Evolutionary conservation across 306 rosid genomes (phyloP).

Genomic region (Dicorynia guianensis): DNA sequence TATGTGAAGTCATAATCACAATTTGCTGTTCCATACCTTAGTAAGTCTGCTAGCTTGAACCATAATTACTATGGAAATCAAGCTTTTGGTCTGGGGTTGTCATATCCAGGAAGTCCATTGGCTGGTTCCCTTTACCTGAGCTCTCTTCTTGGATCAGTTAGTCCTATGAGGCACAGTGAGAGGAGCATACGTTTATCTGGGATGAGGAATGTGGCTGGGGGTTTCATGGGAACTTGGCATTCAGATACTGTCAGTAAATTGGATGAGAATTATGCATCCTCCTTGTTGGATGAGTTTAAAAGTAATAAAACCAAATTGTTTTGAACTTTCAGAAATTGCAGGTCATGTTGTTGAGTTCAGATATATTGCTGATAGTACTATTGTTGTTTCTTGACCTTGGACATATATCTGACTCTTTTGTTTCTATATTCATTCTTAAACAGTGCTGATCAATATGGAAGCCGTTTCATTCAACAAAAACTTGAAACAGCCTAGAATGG

Average conservation of each 20-base stretch:
- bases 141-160: slow-evolving; percentile 80
- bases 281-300: slow-evolving; percentile 89
- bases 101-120: slow-evolving; percentile 90
- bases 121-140: slow-evolving; percentile 72
- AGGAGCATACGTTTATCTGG: slow-evolving; percentile 67
- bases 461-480: slow-evolving; percentile 96
- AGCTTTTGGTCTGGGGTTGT: slow-evolving; percentile 53
- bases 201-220: slow-evolving; percentile 67
- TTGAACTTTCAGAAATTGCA: slow-evolving; percentile 86
- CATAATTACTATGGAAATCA: slow-evolving; percentile 65
- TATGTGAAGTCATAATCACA: slow-evolving; percentile 78
- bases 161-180: slow-evolving; percentile 86
- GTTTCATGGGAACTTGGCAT: slow-evolving; percentile 82
- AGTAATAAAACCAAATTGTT: slow-evolving; percentile 85
- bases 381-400: slow-evolving; percentile 34
- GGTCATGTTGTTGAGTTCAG: slow-evolving; percentile 81
- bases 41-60: slow-evolving; percentile 68
- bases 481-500: slow-evolving; percentile 89
- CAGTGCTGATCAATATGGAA: slow-evolving; percentile 96
- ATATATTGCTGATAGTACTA: slow-evolving; percentile 44
- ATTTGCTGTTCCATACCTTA: slow-evolving; percentile 62
- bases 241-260: slow-evolving; percentile 64
- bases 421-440: slow-evolving; percentile 17
- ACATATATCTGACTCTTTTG: slow-evolving; percentile 27
- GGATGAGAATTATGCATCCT: slow-evolving; percentile 74